These are phyloP conservation scores for Wickerhamomyces bovis DNA, from an alignment of 805 yeast species.

Conservation along the genomic window DNA sequence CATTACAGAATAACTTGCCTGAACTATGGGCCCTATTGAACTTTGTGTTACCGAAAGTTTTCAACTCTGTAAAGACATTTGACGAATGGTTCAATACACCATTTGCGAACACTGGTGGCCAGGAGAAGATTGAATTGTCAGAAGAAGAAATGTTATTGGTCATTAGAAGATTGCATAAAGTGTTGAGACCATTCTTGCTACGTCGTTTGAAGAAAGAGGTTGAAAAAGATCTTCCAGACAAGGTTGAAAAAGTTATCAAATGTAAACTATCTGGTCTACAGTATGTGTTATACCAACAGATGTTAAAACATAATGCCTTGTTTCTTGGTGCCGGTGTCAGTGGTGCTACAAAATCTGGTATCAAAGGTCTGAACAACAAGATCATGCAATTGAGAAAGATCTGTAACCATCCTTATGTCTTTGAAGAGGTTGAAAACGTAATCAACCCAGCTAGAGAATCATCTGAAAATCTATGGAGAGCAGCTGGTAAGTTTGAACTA, in stretches of 20 bases:
- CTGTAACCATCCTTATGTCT: conserved; percentile 84
- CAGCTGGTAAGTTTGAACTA: conserved; percentile 75
- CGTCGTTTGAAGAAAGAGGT: conserved; percentile 85
- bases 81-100: conserved; percentile 92
- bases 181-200: conserved; percentile 74
- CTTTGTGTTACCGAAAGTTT: conserved; percentile 77
- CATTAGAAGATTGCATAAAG: conserved; percentile 81
- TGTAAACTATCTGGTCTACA: conserved; percentile 75
- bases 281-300: conserved; percentile 63
- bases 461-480: conserved; percentile 66
- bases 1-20: conserved; percentile 77
- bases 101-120: conserved; percentile 78
- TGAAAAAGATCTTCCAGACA: conserved; percentile 79
- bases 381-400: conserved; percentile 82
- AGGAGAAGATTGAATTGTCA: conserved; percentile 71
- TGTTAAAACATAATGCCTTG: conserved; percentile 64
- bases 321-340: conserved; percentile 62
- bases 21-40: conserved; percentile 82
- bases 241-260: conserved; percentile 75
- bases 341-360: conserved; percentile 30
- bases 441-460: conserved; percentile 59
- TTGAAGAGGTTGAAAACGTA: conserved; percentile 72
- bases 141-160: conserved; percentile 83
- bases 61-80: conserved; percentile 79
- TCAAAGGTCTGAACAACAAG: conserved; percentile 74